These are phyloP conservation scores for Mitragyna speciosa DNA, from an alignment of 257 asterid genomes.

Conservation along the genomic window DNA sequence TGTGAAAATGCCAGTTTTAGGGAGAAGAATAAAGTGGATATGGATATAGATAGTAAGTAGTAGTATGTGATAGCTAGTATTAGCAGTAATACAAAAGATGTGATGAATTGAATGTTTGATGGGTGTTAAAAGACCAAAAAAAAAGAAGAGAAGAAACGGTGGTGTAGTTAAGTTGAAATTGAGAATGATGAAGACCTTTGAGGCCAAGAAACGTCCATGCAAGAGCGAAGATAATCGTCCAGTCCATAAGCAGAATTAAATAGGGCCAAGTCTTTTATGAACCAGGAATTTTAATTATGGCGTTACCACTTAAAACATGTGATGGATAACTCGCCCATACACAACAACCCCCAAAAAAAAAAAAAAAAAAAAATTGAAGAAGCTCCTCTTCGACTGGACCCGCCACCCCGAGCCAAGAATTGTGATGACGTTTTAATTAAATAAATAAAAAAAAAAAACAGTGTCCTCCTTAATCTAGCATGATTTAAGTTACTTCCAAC, in stretches of 20 bases:
- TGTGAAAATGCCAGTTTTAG: background rate
- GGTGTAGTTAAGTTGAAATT: background rate
- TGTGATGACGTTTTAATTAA: no score
- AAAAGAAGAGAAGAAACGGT: no score
- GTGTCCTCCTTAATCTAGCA: no score
- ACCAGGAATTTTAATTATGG: constrained; percentile 52
- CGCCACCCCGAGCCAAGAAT: no score
- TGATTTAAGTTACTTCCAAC: no score
- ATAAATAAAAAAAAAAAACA: no score
- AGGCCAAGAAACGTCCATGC: constrained; percentile 32
- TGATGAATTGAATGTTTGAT: background rate
- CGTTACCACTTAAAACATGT: constrained; percentile 23
- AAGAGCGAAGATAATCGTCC: constrained; percentile 10
- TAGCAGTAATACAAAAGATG: background rate
- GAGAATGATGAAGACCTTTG: constrained; percentile 19
- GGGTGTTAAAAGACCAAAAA: background rate
- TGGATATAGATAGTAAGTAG: background rate
- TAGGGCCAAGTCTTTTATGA: constrained; percentile 38
- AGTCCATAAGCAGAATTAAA: background rate
- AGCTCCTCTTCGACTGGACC: background rate
- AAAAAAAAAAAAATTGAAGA: no score
- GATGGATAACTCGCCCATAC: constrained; percentile 52
- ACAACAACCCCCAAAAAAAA: background rate
- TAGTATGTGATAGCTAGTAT: background rate
- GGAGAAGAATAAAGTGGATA: background rate